A percentile compares a stretch with the other conserved stretches of the same genome.
Conservation (phyloP, 1,284 basidiomycete genomes). For the Schizophyllum commune region DNA sequence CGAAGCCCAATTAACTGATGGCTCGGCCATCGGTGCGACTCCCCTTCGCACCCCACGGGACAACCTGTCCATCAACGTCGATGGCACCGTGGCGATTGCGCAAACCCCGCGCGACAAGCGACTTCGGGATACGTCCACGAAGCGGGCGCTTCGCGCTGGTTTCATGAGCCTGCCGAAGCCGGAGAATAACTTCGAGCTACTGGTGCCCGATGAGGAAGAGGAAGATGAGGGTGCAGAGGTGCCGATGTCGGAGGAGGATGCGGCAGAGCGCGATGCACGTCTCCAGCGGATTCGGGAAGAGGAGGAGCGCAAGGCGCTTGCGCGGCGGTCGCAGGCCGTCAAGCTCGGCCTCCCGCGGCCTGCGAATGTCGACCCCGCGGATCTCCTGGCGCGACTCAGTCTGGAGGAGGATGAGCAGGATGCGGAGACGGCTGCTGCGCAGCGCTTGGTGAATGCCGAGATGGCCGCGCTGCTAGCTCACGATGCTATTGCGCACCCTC, state of each 20-base stretch:
- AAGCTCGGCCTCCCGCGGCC: slow-evolving; percentile 85
- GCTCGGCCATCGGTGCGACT: slow-evolving; percentile 53
- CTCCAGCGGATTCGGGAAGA: slow-evolving; percentile 65
- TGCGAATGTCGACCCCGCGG: slow-evolving; percentile 68
- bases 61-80: slow-evolving; percentile 83
- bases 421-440: slow-evolving; percentile 37
- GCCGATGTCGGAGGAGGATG: slow-evolving; percentile 70
- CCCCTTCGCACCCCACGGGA: slow-evolving; percentile 91
- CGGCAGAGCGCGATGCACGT: slow-evolving; percentile 85
- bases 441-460: slow-evolving; percentile 72
- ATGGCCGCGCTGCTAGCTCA: slow-evolving; percentile 78
- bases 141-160: slow-evolving; percentile 70
- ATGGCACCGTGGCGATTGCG: slow-evolving; percentile 43
- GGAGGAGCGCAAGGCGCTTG: slow-evolving; percentile 72
- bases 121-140: slow-evolving; percentile 52
- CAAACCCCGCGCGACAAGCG: slow-evolving; percentile 75
- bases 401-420: slow-evolving; percentile 41
- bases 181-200: slow-evolving; percentile 96
- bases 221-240: slow-evolving; percentile 40
- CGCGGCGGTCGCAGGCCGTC: slow-evolving; percentile 76
- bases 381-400: slow-evolving; percentile 53
- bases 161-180: slow-evolving; percentile 86
- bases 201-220: slow-evolving; percentile 80
- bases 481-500: slow-evolving; percentile 82
- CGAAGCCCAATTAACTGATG: slow-evolving; percentile 38